phyloP scores from a whole-genome alignment of 1,284 basidiomycete species.

The Lentinula novae-zelandiae region DNA sequence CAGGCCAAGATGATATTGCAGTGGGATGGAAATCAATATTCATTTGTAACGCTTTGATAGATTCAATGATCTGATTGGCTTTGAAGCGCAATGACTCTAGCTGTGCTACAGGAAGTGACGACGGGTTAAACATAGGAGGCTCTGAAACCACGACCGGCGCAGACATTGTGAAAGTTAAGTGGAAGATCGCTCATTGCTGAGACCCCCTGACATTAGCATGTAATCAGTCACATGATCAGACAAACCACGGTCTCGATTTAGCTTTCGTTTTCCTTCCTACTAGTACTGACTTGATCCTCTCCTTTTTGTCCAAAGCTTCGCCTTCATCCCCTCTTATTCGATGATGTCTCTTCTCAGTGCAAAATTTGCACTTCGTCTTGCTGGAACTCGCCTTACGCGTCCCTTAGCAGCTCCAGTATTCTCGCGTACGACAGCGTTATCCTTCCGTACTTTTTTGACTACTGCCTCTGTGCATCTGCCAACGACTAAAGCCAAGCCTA shows the following conservation, averaged over 20 bases:
- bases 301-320: not conserved
- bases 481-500: conserved; percentile 7
- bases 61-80: conserved; percentile 71
- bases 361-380: conserved; percentile 1
- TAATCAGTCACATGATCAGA: not conserved
- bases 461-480: conserved; percentile 18
- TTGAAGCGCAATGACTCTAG: conserved; percentile 74
- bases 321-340: not conserved
- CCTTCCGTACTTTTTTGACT: conserved; percentile 24
- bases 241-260: not conserved
- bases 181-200: too few relatives aligned
- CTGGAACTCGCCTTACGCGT: not conserved
- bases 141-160: not conserved
- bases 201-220: not conserved
- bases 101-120: conserved; percentile 42
- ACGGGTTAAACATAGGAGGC: conserved; percentile 18
- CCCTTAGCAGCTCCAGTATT: not conserved
- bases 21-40: conserved; percentile 55
- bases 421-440: conserved; percentile 3
- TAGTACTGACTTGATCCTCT: not conserved
- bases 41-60: conserved; percentile 58
- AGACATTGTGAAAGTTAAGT: not conserved
- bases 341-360: conserved; percentile 13
- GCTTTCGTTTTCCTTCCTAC: not conserved
- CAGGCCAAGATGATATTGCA: conserved; percentile 74